phyloP scores from a whole-genome alignment of 1,284 basidiomycete species.

The Ceratobasidium theobromae region DNA sequence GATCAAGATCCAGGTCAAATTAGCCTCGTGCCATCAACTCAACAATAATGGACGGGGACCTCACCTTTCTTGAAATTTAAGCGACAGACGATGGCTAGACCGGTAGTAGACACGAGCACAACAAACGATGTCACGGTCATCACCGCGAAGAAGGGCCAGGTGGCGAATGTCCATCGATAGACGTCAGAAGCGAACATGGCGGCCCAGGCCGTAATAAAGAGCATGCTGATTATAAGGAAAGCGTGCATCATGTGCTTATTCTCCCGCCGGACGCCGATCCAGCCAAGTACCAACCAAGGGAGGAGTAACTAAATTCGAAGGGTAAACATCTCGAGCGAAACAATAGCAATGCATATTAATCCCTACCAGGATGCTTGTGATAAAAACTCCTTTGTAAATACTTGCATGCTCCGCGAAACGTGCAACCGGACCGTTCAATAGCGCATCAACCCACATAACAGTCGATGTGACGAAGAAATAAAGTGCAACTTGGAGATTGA shows the following conservation, averaged over 20 bases:
- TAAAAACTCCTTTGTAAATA: slow-evolving; percentile 60
- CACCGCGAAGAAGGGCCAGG: slow-evolving; percentile 59
- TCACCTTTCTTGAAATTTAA: slow-evolving; percentile 75
- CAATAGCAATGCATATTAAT: background rate
- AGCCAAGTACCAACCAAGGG: slow-evolving; percentile 72
- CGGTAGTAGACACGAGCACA: slow-evolving; percentile 56
- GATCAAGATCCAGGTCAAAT: background rate
- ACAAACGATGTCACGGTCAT: slow-evolving; percentile 61
- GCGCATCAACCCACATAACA: slow-evolving; percentile 73
- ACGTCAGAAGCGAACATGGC: slow-evolving; percentile 58
- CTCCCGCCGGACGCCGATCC: slow-evolving; percentile 71
- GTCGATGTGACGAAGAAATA: slow-evolving; percentile 74
- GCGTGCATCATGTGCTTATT: slow-evolving; percentile 57
- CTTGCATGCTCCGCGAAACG: slow-evolving; percentile 35
- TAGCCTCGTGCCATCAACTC: background rate
- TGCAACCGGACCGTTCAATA: slow-evolving; percentile 64
- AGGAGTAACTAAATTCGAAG: slow-evolving; percentile 53
- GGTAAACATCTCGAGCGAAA: background rate
- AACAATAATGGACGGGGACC: slow-evolving; percentile 41
- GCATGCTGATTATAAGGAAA: slow-evolving; percentile 62
- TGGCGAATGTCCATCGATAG: slow-evolving; percentile 23
- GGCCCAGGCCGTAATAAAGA: slow-evolving; percentile 64
- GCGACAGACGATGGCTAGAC: slow-evolving; percentile 66
- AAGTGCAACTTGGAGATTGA: slow-evolving; percentile 68
- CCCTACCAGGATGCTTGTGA: slow-evolving; percentile 49